Evolutionary conservation across 148 eudicot species (phyloP).

Genomic region (Chenopodium quinoa): DNA sequence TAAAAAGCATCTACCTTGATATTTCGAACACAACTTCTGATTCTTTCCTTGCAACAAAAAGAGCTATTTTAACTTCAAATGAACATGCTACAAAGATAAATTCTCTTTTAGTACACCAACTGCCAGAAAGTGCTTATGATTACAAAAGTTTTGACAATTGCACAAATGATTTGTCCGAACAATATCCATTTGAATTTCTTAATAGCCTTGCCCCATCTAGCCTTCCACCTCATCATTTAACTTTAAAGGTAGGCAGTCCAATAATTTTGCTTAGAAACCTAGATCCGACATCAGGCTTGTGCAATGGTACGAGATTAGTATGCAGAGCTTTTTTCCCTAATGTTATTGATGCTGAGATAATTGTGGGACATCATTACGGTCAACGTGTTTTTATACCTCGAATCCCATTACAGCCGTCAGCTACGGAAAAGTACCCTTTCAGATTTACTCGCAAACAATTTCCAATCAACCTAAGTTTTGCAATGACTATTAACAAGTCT

Average conservation of each 20-base stretch:
- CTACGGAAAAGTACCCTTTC: no score
- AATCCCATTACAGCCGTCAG: no score
- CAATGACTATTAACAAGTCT: no score
- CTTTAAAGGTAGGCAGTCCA: neutral
- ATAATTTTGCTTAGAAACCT: neutral
- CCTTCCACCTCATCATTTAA: no score
- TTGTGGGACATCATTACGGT: neutral
- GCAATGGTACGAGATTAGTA: neutral
- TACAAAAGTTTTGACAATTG: neutral
- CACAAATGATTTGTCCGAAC: neutral
- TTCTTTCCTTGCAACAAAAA: neutral
- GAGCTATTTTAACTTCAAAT: neutral
- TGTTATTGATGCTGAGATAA: slow-evolving; percentile 1
- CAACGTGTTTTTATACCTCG: no score
- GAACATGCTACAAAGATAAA: neutral
- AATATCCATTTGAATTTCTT: neutral
- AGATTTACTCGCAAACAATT: no score
- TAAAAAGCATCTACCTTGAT: neutral
- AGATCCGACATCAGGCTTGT: neutral
- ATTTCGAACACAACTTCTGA: neutral
- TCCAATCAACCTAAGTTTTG: no score
- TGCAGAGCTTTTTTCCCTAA: neutral
- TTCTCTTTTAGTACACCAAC: neutral
- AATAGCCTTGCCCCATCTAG: neutral
- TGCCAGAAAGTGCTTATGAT: neutral